Base-by-base conservation (phyloP, 139 green algal genomes). In the Tetraselmis chui region DNA sequence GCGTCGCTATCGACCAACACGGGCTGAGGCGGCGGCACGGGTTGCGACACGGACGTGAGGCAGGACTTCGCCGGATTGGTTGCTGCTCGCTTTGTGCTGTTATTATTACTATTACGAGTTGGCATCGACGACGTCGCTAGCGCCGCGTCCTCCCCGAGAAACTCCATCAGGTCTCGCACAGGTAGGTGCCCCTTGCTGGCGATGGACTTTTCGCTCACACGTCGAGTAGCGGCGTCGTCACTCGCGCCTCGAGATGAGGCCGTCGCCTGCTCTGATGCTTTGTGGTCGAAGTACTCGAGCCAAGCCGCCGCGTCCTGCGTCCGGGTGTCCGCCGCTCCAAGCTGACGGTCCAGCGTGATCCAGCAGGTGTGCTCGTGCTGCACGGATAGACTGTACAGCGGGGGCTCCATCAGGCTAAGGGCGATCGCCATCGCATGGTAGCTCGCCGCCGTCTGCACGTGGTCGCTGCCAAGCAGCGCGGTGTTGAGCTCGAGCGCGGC, bases 371-470 rank as follows among this genome's bases (percentile, higher is more conserved):
- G 86, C 83, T 90, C 87, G 32, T 90, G 87, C 59, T 87, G 78
- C 31, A 83, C 85, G 18, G 31, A 82, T 27, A 90, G 83, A 22
- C 59, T 30, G 81, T 90, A 90, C 23, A 76, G 31, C 31, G 78
- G 78, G 28, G 87, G 83, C 31, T 90, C 87, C 86, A 90, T 89
- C 11, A 90, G 86, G 2, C 82, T 88, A 0, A 90, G 82, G 0
- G 86, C 87, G 29, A 90, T 89, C n/a, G 87, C 87, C 2, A 90
- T 88, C 1, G 86, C 86, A 32, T 90, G 86, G 79, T 90, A 90
- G 32, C 58, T 81, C 18, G 85, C 85, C 0, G 85, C 86, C 2
- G 86, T 90, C 80, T 88, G 86, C 11, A 89, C 87, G 76, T 89
- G 84, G 78, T 89, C 80, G 11, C n/a, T 23, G 25, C 86, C 86